phyloP scores from a whole-genome alignment of 73 alveolate species.

The Blepharisma japonicum region DNA sequence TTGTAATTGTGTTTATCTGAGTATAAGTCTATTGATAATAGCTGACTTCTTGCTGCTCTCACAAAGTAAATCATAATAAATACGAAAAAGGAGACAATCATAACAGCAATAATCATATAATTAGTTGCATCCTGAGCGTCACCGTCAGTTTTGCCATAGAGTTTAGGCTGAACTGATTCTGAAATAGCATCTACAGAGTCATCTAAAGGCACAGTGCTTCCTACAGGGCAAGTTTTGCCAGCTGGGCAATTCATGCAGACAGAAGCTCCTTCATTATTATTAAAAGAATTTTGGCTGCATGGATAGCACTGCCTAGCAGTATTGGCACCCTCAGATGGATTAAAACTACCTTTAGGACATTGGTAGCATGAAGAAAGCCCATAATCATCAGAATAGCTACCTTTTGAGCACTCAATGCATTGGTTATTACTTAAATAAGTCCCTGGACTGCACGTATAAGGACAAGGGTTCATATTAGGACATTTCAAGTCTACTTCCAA shows the following conservation, averaged over 20 bases:
- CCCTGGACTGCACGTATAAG: too few species aligned
- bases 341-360: neutral
- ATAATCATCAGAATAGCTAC: neutral
- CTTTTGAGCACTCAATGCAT: neutral
- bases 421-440: neutral
- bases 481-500: too few species aligned
- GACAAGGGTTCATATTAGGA: too few species aligned
- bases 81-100: neutral
- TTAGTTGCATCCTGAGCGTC: neutral
- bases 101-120: neutral
- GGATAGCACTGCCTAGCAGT: constrained; percentile 1
- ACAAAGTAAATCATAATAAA: neutral
- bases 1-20: neutral
- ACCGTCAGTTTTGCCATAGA: neutral
- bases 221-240: neutral
- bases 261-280: neutral
- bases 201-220: neutral
- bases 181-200: neutral
- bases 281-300: neutral
- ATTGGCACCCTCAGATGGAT: neutral
- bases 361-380: neutral
- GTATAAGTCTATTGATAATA: neutral
- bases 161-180: neutral
- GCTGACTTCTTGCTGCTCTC: neutral
- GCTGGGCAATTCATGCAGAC: neutral